phyloP scores from a whole-genome alignment of 2,329 filamentous ascomycete species.

The Ascosphaera apis region DNA sequence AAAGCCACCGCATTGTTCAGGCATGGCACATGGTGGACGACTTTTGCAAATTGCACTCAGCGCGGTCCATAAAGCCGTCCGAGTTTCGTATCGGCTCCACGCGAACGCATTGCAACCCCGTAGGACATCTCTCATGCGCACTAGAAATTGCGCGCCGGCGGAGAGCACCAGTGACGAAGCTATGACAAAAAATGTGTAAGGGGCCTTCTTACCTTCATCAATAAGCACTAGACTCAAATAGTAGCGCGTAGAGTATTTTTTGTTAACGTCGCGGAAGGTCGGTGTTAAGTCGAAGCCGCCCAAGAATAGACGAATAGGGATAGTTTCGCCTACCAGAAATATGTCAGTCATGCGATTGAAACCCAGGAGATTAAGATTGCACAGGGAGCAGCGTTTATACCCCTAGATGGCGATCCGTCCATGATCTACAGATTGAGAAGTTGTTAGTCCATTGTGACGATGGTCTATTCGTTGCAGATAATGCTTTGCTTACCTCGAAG shows the following conservation, averaged over 20 bases:
- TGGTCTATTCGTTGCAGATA: too few species aligned
- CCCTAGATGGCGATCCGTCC: slow-evolving; percentile 94
- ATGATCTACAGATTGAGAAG: slow-evolving; percentile 46
- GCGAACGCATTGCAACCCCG: too few species aligned
- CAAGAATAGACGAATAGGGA: slow-evolving; percentile 88
- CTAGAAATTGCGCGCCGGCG: too few species aligned
- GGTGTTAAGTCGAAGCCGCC: slow-evolving; percentile 94
- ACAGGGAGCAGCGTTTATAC: slow-evolving; percentile 19
- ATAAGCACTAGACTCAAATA: slow-evolving; percentile 92
- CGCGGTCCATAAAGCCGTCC: too few species aligned
- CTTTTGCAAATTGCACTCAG: too few species aligned
- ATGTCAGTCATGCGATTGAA: not conserved
- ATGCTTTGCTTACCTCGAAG: slow-evolving; percentile 74
- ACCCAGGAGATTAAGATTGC: not conserved
- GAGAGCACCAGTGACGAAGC: too few species aligned
- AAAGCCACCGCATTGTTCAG: too few species aligned
- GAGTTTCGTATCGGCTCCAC: too few species aligned
- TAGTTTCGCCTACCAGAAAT: slow-evolving; percentile 44
- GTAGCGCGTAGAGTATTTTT: slow-evolving; percentile 97
- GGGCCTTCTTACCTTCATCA: slow-evolving; percentile 84
- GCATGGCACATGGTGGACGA: too few species aligned
- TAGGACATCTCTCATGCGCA: too few species aligned
- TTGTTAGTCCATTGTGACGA: too few species aligned
- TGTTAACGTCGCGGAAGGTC: slow-evolving; percentile 98
- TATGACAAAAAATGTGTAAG: too few species aligned